Conservation (phyloP, 352 stramenopile species). For the Phytopythium kandeliae region DNA sequence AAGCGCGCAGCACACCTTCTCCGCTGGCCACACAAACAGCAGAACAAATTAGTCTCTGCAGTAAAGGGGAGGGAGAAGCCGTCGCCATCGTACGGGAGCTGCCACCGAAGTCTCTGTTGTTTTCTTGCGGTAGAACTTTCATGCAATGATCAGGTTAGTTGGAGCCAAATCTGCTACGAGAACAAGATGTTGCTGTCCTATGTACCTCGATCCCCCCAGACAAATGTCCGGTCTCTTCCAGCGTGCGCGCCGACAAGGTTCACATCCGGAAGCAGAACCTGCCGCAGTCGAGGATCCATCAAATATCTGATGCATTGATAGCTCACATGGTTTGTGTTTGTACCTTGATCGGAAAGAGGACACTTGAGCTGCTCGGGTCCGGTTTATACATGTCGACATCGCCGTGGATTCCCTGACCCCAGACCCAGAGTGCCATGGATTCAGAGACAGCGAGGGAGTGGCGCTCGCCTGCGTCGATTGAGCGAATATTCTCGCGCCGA, state of each 20-base stretch:
- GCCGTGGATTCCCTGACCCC: slow-evolving; percentile 66
- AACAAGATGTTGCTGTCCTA: neutral
- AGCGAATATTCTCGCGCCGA: slow-evolving; percentile 41
- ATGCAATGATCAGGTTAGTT: too few species aligned
- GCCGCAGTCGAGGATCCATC: neutral
- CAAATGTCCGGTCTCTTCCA: slow-evolving; percentile 63
- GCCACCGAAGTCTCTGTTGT: slow-evolving; percentile 16
- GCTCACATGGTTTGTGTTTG: too few species aligned
- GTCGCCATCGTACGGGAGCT: slow-evolving; percentile 13
- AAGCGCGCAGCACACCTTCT: slow-evolving; percentile 43
- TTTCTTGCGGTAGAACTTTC: neutral
- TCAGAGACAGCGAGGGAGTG: slow-evolving; percentile 74
- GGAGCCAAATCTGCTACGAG: neutral
- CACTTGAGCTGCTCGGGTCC: slow-evolving; percentile 38
- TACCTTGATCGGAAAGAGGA: slow-evolving; percentile 52
- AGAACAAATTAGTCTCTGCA: neutral
- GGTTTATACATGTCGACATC: slow-evolving; percentile 30
- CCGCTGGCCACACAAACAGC: slow-evolving; percentile 15
- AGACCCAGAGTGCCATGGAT: slow-evolving; percentile 54
- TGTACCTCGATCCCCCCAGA: slow-evolving; percentile 69
- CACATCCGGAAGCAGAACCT: slow-evolving; percentile 47
- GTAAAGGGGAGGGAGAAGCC: neutral
- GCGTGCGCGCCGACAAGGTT: slow-evolving; percentile 49
- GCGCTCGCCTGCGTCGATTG: slow-evolving; percentile 55
- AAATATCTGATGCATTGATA: too few species aligned